Base-by-base conservation (phyloP, 805 yeast species). In the Alloascoidea africana region DNA sequence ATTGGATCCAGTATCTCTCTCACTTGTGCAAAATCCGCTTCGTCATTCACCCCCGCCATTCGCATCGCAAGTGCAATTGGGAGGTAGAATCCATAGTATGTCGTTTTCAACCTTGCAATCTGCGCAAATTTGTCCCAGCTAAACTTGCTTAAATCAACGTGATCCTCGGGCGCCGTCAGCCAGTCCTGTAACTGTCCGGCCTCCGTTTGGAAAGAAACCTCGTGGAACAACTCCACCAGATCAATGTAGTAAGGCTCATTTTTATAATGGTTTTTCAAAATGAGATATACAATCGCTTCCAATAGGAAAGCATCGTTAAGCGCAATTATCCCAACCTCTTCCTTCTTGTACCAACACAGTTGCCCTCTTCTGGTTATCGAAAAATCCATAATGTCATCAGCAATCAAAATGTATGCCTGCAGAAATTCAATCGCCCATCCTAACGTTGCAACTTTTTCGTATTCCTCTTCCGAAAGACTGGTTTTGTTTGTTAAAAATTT, bases 351-450 rank as follows among this genome's bases (percentile, higher is more conserved):
- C 98, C 98, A 91, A 62, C 98, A 91, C 46, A 96, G 91, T 62
- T 89, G 96, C 42, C 96, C 98, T 59, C 98, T 79, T 68, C 98
- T 82, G 33, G 98, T 91, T 57, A 84, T 80, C 27, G 95, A 82
- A 48, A 76, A 74, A 59, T 91, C 98, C 98, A 91, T 91, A 76
- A 91, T 91, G 57, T 91, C 98, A 58, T 91, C 98, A 23, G 97
- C 93, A 40, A 91, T 97, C 51, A 91, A 69, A 68, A 91, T 91
- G 58, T 84, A 91, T 2, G 96, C 97, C 63, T 89, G 98, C 48
- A 89, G 67, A 46, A 91, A 68, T 63, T 91, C 98, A 48, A 91
- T 75, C 48, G 85, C 69, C 98, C 98, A 91, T 16, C 98, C 98
- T 46, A 91, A 68, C 36, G 86, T 64, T 5, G 96, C 91, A 27